Evolutionary conservation across 1,284 basidiomycete species (phyloP).

Genomic region (Agroathelia rolfsii): DNA sequence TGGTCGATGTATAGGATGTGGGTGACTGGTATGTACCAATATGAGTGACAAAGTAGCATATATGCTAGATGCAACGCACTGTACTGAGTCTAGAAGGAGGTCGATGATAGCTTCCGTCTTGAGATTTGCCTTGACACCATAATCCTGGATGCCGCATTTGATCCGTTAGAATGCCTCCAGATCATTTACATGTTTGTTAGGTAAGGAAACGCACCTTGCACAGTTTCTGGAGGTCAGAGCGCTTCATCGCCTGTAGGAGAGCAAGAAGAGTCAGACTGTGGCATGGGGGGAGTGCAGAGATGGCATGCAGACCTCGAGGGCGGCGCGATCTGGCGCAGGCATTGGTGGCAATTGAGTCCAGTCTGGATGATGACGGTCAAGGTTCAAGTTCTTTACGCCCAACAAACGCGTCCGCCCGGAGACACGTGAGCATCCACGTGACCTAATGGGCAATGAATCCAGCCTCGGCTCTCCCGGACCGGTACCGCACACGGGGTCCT

Average conservation of each 20-base stretch:
- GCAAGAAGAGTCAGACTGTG: no score
- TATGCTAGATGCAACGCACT: slow-evolving; percentile 26
- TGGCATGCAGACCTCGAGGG: slow-evolving; percentile 35
- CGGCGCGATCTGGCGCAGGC: slow-evolving; percentile 43
- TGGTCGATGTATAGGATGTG: slow-evolving; percentile 1
- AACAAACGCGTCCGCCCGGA: slow-evolving; percentile 38
- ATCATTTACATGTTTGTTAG: slow-evolving; percentile 1
- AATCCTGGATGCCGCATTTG: slow-evolving; percentile 57
- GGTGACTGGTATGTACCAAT: no score
- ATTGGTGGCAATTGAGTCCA: slow-evolving; percentile 21
- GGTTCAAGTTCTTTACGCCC: slow-evolving; percentile 32
- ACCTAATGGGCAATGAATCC: no score
- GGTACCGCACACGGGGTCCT: no score
- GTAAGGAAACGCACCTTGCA: slow-evolving; percentile 49
- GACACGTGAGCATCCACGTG: slow-evolving; percentile 29
- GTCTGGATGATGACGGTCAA: slow-evolving; percentile 19
- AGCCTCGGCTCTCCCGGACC: no score
- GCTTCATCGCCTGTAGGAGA: slow-evolving; percentile 57
- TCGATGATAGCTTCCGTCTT: slow-evolving; percentile 70
- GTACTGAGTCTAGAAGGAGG: slow-evolving; percentile 47
- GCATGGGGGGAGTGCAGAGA: slow-evolving; percentile 9
- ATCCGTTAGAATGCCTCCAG: slow-evolving; percentile 6
- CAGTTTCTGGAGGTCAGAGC: slow-evolving; percentile 60
- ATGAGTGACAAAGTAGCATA: no score
- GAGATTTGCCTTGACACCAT: slow-evolving; percentile 69